These are phyloP conservation scores for Boletellus sp. DNA, from an alignment of 1,284 basidiomycete genomes.

Conservation along the genomic window DNA sequence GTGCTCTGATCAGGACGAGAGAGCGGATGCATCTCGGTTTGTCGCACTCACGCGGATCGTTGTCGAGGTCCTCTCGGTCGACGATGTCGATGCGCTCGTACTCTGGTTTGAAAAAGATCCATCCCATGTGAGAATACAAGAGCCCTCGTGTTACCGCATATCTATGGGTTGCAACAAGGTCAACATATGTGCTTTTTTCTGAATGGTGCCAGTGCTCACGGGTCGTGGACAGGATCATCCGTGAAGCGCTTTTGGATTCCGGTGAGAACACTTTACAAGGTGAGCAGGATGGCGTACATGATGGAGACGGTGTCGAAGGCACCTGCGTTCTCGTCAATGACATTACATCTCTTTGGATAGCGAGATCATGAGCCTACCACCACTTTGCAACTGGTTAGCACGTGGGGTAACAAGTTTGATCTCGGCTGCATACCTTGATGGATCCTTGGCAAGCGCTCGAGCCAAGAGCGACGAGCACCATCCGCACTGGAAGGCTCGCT, in stretches of 20 bases:
- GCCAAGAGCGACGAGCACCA: conserved; percentile 61
- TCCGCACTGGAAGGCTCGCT: conserved; percentile 44
- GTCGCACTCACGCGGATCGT: conserved; percentile 38
- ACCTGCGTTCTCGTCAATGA: neutral
- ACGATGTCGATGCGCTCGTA: conserved; percentile 61
- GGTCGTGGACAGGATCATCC: neutral
- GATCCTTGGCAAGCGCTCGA: conserved; percentile 69
- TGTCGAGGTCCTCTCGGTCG: conserved; percentile 68
- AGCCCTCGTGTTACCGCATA: conserved; percentile 63
- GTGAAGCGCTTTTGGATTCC: neutral
- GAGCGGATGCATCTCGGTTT: neutral
- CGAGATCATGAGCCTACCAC: neutral
- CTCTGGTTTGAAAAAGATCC: conserved; percentile 77
- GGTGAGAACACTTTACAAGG: neutral
- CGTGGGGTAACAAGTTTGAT: neutral
- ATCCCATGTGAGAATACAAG: conserved; percentile 72
- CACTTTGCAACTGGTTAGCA: conserved; percentile 11
- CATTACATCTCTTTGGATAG: neutral
- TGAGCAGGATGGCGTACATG: neutral
- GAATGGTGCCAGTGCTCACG: neutral
- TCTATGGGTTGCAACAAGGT: neutral
- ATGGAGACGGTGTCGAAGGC: neutral
- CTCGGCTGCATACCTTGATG: conserved; percentile 42
- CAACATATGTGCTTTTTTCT: neutral
- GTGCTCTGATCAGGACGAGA: neutral